Conservation (phyloP, 1,284 basidiomycete genomes). For the Trichosporon sp. region DNA sequence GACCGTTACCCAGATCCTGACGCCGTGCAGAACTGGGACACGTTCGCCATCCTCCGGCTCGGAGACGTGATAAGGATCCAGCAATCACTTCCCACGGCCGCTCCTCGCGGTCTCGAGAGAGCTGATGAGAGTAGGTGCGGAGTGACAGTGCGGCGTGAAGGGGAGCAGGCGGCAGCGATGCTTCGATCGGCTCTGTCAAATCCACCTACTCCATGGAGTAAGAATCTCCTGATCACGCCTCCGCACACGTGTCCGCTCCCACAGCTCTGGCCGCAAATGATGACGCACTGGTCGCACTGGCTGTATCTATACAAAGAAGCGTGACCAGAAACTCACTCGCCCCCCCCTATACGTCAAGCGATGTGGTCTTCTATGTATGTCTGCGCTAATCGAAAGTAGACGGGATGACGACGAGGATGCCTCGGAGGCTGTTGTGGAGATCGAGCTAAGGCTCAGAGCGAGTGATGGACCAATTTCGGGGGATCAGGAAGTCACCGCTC, state of each 20-base stretch:
- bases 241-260: neutral
- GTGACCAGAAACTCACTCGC: neutral
- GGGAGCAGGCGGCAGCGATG: too few relatives aligned
- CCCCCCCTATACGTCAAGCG: neutral
- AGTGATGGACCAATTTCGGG: too few relatives aligned
- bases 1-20: neutral
- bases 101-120: too few relatives aligned
- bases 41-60: neutral
- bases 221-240: neutral
- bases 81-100: neutral
- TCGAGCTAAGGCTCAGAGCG: too few relatives aligned
- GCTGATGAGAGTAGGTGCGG: too few relatives aligned
- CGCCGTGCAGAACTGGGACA: too few relatives aligned
- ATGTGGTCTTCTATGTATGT: neutral
- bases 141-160: neutral
- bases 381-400: neutral
- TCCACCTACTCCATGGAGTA: too few relatives aligned
- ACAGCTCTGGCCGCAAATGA: neutral
- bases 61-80: neutral
- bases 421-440: too few relatives aligned
- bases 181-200: neutral
- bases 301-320: neutral
- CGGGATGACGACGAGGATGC: conserved; percentile 2
- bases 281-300: too few relatives aligned
- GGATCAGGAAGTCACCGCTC: too few relatives aligned